Conservation (phyloP, 208 protist species). For the Leishmania arabica region DNA sequence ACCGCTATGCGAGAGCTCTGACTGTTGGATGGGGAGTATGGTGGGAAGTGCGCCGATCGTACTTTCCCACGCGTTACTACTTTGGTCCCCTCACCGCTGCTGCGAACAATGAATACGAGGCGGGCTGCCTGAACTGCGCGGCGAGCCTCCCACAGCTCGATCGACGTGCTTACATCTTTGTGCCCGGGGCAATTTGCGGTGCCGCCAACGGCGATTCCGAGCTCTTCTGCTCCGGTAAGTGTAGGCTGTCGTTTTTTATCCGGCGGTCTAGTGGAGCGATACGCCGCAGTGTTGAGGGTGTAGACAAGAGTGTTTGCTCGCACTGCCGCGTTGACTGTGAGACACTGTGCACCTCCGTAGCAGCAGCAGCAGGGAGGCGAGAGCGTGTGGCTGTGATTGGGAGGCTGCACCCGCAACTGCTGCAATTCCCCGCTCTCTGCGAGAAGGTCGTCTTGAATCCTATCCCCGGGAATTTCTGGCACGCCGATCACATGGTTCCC, state of each 20-base stretch:
- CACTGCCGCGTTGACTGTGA: constrained; percentile 78
- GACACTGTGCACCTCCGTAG: constrained; percentile 35
- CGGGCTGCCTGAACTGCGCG: constrained; percentile 43
- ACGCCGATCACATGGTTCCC: constrained; percentile 80
- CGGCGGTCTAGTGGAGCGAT: constrained; percentile 57
- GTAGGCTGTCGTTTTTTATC: constrained; percentile 64
- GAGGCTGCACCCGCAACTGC: constrained; percentile 57
- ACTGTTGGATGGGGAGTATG: constrained; percentile 59
- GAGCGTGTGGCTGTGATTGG: constrained; percentile 36
- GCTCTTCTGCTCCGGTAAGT: constrained; percentile 75
- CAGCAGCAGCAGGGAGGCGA: constrained; percentile 17
- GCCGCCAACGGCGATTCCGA: constrained; percentile 43
- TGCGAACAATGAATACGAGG: neutral
- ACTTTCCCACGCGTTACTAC: constrained; percentile 38
- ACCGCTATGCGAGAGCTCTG: constrained; percentile 26
- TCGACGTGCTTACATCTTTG: neutral
- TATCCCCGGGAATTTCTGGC: constrained; percentile 73
- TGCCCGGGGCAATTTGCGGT: constrained; percentile 42
- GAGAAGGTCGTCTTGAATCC: constrained; percentile 52
- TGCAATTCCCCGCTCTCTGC: constrained; percentile 57
- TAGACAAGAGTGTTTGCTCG: constrained; percentile 66
- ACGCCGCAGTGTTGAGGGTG: constrained; percentile 50
- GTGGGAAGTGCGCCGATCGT: constrained; percentile 44
- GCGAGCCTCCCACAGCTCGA: constrained; percentile 15
- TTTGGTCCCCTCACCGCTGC: constrained; percentile 26